Base-by-base conservation (phyloP, 2,329 filamentous ascomycete genomes). In the Mariannaea elegans region DNA sequence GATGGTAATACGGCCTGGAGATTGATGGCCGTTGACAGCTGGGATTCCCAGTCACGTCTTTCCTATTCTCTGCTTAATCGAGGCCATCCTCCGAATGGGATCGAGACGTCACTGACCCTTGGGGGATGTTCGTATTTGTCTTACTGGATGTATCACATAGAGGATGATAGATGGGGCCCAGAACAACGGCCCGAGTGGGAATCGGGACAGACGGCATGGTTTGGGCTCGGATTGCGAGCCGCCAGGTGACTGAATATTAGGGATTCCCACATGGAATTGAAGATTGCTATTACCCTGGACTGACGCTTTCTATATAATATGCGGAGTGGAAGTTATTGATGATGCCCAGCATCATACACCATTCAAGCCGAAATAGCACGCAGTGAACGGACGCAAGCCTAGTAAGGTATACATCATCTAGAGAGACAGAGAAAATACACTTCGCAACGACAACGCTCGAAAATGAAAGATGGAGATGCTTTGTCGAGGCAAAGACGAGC, bases 111-210 rank as follows among this genome's bases (percentile, higher is more conserved):
- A 18, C 13, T 47, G 19, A 23, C 13, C 39, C 39, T 16, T 8
- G 24, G 44, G 56, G 24, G 21, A 39, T 45, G 34, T 48, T 52
- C 31, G 45, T 56, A 51, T 27, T 27, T 27, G 24, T 27, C 24
- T 27, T 27, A 16, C 21, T 56, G 46, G 19, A 58, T 63, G 63
- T 68, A 66, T 32, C 50, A 42, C 46, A 63, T 66, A 69, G 65
- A 69, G 38, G n/a, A 52, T 42, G 60, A 54, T 69, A 63, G 55
- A 66, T 42, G 49, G 24, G 24, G 24, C 5, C 24, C 9, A 6
- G 61, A 50, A 42, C 29, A 45, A 29, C 29, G 34, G 42, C 46
- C 32, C 12, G 29, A 41, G 29, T 31, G 23, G 44, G 36, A 34
- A 51, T 47, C 12, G 50, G 9, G 59, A 23, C 29, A 51, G 24